Evolutionary conservation across 225 moss, liverwort and hornwort genomes (phyloP), one percentile per base, ranked within the genome.

Genomic region (Marchantia paleacea): DNA sequence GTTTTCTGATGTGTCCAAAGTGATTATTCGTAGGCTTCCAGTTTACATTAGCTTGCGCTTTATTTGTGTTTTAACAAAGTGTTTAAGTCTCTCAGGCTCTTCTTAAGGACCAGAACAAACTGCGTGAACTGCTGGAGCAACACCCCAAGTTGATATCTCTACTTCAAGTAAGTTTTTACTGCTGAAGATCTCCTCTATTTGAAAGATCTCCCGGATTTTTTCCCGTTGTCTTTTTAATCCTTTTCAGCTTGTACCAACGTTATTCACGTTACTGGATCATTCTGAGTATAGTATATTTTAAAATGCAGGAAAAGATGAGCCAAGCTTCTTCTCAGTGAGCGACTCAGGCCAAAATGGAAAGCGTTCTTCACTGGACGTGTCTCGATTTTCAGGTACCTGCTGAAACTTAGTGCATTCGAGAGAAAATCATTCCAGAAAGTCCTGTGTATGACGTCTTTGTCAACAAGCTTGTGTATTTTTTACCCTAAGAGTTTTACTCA

Each of bases 71-170:
- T 78, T 78, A 75, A 75, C 75, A 10, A 28, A 63, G 63, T 77
- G n/a, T 74, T 12, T 12, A 39, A 61, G 26, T 63, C 48, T 68
- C 57, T 83, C 91, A 99, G 97, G 90, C 90, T 78, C 91, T 99
- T 86, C 91, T 99, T 28, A 92, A 94, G 80, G 97, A 99, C 82
- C 94, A 94, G 77, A 94, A 93, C 75, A 95, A 99, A 84, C 94
- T 99, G 78, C 93, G 90, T 81, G 93, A 93, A 85, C 90, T 99
- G 75, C 80, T 99, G 81, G 95, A 99, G 88, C 92, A 99, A 85
- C 97, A 99, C 85, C 99, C 99, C 28, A 99, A 95, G 79, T 83
- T 99, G 69, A 91, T 99, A 54, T 88, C 94, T 53, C 90, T 99
- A 63, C 90, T 99, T 29, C 99, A 95, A 92, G 99, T 95, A 88